These are phyloP conservation scores for Calocybe cyanea DNA, from an alignment of 768 basidiomycete genomes.

Conservation along the genomic window DNA sequence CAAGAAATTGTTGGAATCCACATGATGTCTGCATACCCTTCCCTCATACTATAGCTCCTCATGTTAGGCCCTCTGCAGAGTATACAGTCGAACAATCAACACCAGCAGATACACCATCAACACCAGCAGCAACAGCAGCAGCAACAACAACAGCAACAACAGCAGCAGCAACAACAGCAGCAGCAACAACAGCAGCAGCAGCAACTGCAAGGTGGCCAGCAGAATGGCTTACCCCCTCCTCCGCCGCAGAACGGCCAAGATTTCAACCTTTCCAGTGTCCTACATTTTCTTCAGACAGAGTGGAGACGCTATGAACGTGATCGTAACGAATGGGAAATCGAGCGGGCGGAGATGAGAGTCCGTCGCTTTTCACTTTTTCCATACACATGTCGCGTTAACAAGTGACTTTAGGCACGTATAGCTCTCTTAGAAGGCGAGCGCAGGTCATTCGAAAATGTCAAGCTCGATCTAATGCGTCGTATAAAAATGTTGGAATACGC, in stretches of 20 bases:
- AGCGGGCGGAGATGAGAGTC: conserved; percentile 98
- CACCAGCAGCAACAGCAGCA: conserved; percentile 48
- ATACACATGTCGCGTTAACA: conserved; percentile 25
- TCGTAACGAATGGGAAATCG: conserved; percentile 99
- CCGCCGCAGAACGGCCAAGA: conserved; percentile 87
- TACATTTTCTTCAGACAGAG: conserved; percentile 98
- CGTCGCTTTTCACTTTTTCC: conserved; percentile 30
- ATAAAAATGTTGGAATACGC: conserved; percentile 99
- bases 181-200: conserved; percentile 51
- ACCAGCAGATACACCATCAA: conserved; percentile 54
- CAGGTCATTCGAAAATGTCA: conserved; percentile 94
- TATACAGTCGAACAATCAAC: conserved; percentile 57
- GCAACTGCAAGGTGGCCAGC: conserved; percentile 46
- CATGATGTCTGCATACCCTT: conserved; percentile 18
- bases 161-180: conserved; percentile 60
- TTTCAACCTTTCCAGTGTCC: conserved; percentile 87
- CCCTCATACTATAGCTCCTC: conserved; percentile 37
- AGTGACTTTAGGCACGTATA: conserved; percentile 74
- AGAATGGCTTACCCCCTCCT: conserved; percentile 61
- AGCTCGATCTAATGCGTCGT: conserved; percentile 91
- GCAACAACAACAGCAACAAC: conserved; percentile 59
- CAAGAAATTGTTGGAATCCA: conserved; percentile 20
- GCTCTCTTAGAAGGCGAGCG: conserved; percentile 96
- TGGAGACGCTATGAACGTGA: conserved; percentile 98
- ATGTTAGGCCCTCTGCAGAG: conserved; percentile 75